Evolutionary conservation across 2,329 filamentous ascomycete species (phyloP).

Genomic region (Chrysoporthe austroafricana): DNA sequence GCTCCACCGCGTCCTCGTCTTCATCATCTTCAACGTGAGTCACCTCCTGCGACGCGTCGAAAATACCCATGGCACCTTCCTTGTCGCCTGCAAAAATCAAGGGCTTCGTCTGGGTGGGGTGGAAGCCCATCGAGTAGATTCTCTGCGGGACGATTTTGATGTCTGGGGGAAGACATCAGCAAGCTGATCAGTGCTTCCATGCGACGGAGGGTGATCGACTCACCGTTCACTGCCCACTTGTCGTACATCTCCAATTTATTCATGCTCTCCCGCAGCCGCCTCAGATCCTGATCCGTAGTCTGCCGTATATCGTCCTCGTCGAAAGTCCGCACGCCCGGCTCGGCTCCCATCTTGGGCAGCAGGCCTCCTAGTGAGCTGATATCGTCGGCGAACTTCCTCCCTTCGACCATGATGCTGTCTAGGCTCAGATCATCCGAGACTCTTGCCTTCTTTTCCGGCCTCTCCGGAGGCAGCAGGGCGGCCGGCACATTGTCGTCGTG

Average conservation of each 20-base stretch:
- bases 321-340: slow-evolving; percentile 84
- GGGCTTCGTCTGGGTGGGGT: slow-evolving; percentile 83
- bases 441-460: slow-evolving; percentile 58
- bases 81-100: slow-evolving; percentile 95
- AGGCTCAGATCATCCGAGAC: slow-evolving; percentile 67
- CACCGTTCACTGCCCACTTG: slow-evolving; percentile 79
- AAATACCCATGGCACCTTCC: slow-evolving; percentile 85
- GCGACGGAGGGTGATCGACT: slow-evolving; percentile 33
- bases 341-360: slow-evolving; percentile 65
- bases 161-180: slow-evolving; percentile 50
- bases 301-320: slow-evolving; percentile 80
- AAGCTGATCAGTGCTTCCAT: background rate
- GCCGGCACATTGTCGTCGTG: slow-evolving; percentile 34
- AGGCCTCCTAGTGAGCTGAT: slow-evolving; percentile 69
- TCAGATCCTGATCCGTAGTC: slow-evolving; percentile 76
- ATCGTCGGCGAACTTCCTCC: slow-evolving; percentile 73
- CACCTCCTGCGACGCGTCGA: slow-evolving; percentile 78
- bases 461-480: slow-evolving; percentile 20
- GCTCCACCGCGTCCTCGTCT: slow-evolving; percentile 67
- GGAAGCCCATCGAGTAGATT: slow-evolving; percentile 85
- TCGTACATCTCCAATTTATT: slow-evolving; percentile 78
- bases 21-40: slow-evolving; percentile 60
- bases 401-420: slow-evolving; percentile 77
- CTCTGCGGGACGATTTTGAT: slow-evolving; percentile 91
- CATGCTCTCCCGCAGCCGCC: slow-evolving; percentile 76